Evolutionary conservation across 2,329 filamentous ascomycete genomes (phyloP), one percentile per base, ranked within the genome.

Genomic region (Elsinoe perseae): DNA sequence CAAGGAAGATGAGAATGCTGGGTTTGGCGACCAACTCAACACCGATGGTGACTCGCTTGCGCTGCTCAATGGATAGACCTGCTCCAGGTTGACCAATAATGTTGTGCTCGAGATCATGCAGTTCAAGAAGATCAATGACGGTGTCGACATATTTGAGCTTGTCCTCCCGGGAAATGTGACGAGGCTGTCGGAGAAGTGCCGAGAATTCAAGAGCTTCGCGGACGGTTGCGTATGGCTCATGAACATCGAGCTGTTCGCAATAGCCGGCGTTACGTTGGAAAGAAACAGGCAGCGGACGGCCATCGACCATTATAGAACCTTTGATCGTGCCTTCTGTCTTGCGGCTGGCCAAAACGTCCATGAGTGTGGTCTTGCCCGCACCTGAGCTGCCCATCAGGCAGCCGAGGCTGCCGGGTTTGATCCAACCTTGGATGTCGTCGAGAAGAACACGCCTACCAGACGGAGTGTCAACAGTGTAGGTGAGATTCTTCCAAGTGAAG

Each of bases 401-500:
- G 2, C 86, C 91, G 8, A 92, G 76, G 63, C 85, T 81, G 32
- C 88, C 87, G 1, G 87, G 87, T 60, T 85, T 83, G 52, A 90
- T 86, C 62, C 85, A 92, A 1, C 84, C 90, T 61, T 82, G 77
- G 3, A 86, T 79, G 57, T 84, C 75, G 58, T 82, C 75, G 9
- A 86, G 69, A 3, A 86, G 67, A 3, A 66, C 68, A 12, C 74
- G 66, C 44, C 75, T 72, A 2, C 71, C 71, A 34, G 69, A 69
- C 20, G 74, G 66, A 25, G 73, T 75, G 9, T 74, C 72, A 58
- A 90, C 85, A 0, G 81, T 86, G 67, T 95, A 95, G 65, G 85
- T 88, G 59, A 96, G 82, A 61, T 87, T 77, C 67, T 92, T 87
- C 86, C 89, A 95, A 0, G 90, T 95, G 58, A 95, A 73, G 36